Base-by-base conservation (phyloP, 2,329 filamentous ascomycete genomes). In the Colletotrichum chrysophilum region DNA sequence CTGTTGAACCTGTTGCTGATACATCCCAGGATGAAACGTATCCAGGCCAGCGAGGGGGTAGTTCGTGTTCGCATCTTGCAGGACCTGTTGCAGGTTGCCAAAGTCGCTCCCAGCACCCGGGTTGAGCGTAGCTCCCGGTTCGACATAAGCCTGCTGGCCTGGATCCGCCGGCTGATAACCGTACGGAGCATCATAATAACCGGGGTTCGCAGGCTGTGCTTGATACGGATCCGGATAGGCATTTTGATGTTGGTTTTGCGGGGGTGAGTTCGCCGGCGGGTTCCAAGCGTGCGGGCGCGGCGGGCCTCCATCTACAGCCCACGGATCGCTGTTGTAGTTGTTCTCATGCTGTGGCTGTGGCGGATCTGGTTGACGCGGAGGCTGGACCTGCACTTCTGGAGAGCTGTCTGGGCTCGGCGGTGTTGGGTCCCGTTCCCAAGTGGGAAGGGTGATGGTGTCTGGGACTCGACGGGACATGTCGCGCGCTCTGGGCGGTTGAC, bases 381-480 rank as follows among this genome's bases (percentile, higher is more conserved):
- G 43, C n/a, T 52, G 43, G n/a, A 13, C 6, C 43, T 52, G 43
- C 43, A 52, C 43, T 1, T 52, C 43, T 52, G 43, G 43, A 1
- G 43, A 52, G n/a, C 43, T 52, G 12, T 52, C 43, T 24, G 43
- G 43, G 43, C 43, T 52, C 6, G 43, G 43, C 6, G 43, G 66
- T 43, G 52, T 30, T 28, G 52, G 32, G 9, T 60, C 24, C 14
- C 28, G 52, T 28, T 52, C 26, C 28, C 30, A 52, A 24, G 70
- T 70, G 8, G 71, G 71, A 36, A 74, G 71, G 60, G 66, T 60
- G 34, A 74, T 71, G n/a, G 4, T 48, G 36, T 56, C 48, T 24
- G 71, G 71, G 18, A 74, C 66, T 38, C 32, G 26, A 13, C 48
- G 14, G 16, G 72, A 67, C 72, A 66, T 74, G n/a, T 62, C 16